These are phyloP conservation scores for Solanum sejunctum DNA, from an alignment of 257 asterid genomes.

Conservation along the genomic window DNA sequence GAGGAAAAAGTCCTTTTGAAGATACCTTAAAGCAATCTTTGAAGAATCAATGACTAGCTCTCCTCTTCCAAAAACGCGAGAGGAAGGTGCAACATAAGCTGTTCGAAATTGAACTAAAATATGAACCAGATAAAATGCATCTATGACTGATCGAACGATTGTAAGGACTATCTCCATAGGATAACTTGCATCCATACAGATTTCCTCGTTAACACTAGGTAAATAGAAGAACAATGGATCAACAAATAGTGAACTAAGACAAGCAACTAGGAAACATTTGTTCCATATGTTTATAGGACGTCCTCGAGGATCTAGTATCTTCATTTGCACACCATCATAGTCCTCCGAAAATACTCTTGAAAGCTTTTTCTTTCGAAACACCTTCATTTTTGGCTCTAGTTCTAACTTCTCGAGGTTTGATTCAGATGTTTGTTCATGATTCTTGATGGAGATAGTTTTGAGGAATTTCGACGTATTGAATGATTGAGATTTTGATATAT, in stretches of 20 bases:
- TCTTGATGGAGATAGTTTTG: not conserved
- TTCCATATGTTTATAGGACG: conserved; percentile 37
- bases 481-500: conserved; percentile 7
- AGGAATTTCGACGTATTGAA: not conserved
- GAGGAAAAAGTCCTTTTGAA: conserved; percentile 35
- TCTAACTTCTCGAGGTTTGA: not conserved
- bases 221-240: conserved; percentile 60
- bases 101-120: conserved; percentile 44
- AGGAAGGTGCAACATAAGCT: conserved; percentile 60
- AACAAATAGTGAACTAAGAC: conserved; percentile 44
- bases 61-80: conserved; percentile 64
- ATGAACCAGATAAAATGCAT: conserved; percentile 33
- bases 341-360: conserved; percentile 57
- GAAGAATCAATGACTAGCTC: conserved; percentile 54
- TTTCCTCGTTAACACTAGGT: conserved; percentile 29
- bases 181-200: conserved; percentile 40
- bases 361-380: conserved; percentile 31
- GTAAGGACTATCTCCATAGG: conserved; percentile 40
- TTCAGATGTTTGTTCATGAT: not conserved
- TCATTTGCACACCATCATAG: conserved; percentile 30
- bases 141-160: conserved; percentile 29
- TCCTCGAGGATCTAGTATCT: conserved; percentile 58
- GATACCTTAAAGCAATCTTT: conserved; percentile 44
- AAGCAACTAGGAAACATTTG: conserved; percentile 33
- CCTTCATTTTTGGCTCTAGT: not conserved